Evolutionary conservation across 2,329 filamentous ascomycete genomes (phyloP).

Genomic region (Sarocladium kiliense): DNA sequence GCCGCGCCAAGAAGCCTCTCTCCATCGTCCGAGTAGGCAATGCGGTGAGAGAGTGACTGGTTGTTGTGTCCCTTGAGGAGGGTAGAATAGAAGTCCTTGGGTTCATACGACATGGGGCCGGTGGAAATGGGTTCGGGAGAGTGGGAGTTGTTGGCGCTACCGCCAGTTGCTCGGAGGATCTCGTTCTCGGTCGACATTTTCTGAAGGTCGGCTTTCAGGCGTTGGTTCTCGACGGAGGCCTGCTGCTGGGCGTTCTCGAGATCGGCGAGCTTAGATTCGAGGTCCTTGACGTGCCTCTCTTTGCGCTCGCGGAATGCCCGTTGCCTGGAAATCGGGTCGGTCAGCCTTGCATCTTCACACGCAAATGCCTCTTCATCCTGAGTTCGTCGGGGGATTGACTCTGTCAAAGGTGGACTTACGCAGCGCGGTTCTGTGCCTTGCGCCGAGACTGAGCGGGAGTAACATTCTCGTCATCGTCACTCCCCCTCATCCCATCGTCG

Average conservation of each 20-base stretch:
- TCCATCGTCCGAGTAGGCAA: conserved; percentile 60
- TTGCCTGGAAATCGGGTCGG: conserved; percentile 59
- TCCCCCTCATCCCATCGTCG: conserved; percentile 24
- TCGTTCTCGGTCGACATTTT: conserved; percentile 87
- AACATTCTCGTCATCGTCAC: conserved; percentile 51
- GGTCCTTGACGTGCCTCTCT: conserved; percentile 87
- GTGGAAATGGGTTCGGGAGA: conserved; percentile 47
- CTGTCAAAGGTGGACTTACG: conserved; percentile 41
- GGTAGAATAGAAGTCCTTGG: conserved; percentile 65
- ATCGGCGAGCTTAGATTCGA: conserved; percentile 76
- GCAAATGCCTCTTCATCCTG: no score
- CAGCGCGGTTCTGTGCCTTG: conserved; percentile 57
- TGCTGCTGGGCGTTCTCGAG: conserved; percentile 70
- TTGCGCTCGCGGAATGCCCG: conserved; percentile 95
- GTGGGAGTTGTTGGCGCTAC: conserved; percentile 24
- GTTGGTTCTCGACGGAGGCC: conserved; percentile 78
- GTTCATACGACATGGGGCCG: conserved; percentile 66
- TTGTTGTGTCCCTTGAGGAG: conserved; percentile 57
- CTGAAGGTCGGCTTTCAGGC: conserved; percentile 76
- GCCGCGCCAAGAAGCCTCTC: conserved; percentile 68
- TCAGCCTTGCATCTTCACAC: not conserved
- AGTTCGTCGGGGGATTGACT: no score
- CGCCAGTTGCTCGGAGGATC: conserved; percentile 75
- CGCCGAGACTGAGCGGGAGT: conserved; percentile 54
- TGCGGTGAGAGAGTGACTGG: conserved; percentile 62